Evolutionary conservation across 2,329 filamentous ascomycete genomes (phyloP).

Genomic region (Orbilia brochopaga): DNA sequence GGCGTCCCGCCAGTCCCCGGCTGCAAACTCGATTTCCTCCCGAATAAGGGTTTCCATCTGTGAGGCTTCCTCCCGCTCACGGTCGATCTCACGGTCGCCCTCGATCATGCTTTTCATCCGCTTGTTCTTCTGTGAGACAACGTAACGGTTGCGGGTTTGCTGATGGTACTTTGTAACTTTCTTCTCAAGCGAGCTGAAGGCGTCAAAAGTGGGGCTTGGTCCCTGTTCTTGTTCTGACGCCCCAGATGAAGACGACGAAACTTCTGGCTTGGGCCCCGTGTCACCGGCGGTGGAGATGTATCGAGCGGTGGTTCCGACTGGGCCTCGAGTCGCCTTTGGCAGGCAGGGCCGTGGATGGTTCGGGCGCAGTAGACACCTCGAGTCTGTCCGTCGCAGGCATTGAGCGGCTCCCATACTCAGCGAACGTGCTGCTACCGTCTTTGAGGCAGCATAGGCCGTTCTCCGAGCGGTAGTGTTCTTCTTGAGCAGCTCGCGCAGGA

Average conservation of each 20-base stretch:
- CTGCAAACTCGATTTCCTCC: not conserved
- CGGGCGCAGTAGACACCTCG: not conserved
- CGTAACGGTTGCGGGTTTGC: not conserved
- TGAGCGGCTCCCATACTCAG: not conserved
- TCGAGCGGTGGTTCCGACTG: not conserved
- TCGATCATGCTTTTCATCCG: not conserved
- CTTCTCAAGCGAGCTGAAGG: not conserved
- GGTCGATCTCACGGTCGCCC: not conserved
- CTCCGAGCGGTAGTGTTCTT: conserved; percentile 14
- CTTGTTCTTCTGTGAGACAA: not conserved
- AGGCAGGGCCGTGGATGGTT: not conserved
- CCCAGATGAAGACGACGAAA: not conserved
- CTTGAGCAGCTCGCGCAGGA: conserved; percentile 40
- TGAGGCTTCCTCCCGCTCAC: not conserved
- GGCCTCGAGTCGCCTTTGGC: not conserved
- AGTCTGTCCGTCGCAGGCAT: not conserved
- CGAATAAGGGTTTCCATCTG: not conserved
- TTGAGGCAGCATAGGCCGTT: not conserved
- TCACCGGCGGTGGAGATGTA: not conserved
- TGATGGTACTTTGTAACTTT: not conserved
- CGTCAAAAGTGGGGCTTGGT: not conserved
- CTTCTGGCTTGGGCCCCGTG: not conserved
- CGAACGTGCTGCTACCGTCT: conserved; percentile 25
- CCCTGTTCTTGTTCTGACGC: not conserved
- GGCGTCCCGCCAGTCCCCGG: not conserved